Evolutionary conservation across 116 monocot species (phyloP).

Genomic region (Cymodocea nodosa): DNA sequence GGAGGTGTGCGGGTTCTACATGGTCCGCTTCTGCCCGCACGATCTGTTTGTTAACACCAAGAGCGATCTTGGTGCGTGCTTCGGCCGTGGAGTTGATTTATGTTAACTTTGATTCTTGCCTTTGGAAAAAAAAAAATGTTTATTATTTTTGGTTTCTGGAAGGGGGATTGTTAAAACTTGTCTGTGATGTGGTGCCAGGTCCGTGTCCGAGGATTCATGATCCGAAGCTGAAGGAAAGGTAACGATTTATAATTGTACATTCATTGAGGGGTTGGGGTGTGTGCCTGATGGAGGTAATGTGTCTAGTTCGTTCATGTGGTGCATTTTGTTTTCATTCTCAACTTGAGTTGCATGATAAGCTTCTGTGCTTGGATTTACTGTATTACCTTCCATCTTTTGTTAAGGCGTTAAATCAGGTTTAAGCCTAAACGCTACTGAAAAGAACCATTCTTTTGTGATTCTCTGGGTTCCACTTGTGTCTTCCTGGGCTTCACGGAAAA

Average conservation of each 20-base stretch:
- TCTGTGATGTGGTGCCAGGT: slow-evolving; percentile 23
- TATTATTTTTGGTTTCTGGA: background rate
- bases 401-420: too few relatives aligned
- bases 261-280: background rate
- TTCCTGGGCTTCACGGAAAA: too few relatives aligned
- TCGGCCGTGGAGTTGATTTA: background rate
- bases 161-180: slow-evolving; percentile 2
- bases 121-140: background rate
- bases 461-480: too few relatives aligned
- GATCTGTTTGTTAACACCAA: slow-evolving; percentile 98
- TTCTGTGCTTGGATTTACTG: too few relatives aligned
- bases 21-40: slow-evolving; percentile 95
- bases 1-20: slow-evolving; percentile 78
- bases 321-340: too few relatives aligned
- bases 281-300: background rate
- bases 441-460: too few relatives aligned
- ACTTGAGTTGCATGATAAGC: too few relatives aligned
- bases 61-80: slow-evolving; percentile 77
- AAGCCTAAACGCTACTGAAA: too few relatives aligned
- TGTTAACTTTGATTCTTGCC: background rate
- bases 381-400: too few relatives aligned
- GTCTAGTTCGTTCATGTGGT: background rate
- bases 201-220: slow-evolving; percentile 84
- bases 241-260: slow-evolving; percentile 1
- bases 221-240: slow-evolving; percentile 95